Percentiles rank a stretch among this genome's conserved stretches.
phyloP scores from a whole-genome alignment of 106 monocot genomes.

The Apostasia ramifera region DNA sequence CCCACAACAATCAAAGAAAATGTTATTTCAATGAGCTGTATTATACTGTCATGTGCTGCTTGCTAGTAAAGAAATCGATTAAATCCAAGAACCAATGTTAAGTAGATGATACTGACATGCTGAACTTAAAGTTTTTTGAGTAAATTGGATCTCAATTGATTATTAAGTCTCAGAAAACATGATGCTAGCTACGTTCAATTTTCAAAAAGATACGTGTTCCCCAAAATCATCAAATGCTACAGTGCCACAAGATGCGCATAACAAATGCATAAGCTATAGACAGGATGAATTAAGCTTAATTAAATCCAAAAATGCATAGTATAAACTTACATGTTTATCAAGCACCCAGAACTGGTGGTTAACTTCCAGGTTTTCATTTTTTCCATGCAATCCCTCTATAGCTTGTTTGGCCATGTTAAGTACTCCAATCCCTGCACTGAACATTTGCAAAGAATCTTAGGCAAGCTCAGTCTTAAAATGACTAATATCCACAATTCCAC shows the following conservation, averaged over 20 bases:
- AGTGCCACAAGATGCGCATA: too few species aligned
- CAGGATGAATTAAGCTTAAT: too few species aligned
- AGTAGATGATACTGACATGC: too few species aligned
- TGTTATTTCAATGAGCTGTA: background rate
- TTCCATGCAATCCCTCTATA: conserved; percentile 55
- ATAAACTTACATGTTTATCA: conserved; percentile 74
- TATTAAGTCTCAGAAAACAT: background rate
- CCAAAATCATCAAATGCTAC: too few species aligned
- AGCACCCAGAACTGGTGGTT: conserved; percentile 89
- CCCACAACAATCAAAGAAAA: background rate
- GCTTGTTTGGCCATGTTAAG: conserved; percentile 90
- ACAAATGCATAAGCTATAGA: too few species aligned
- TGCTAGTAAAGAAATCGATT: too few species aligned
- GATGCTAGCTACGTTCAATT: background rate
- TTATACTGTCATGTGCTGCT: background rate
- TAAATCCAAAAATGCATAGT: background rate
- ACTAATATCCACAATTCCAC: background rate
- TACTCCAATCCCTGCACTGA: conserved; percentile 99
- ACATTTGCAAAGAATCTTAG: conserved; percentile 16
- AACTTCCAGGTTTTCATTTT: conserved; percentile 17
- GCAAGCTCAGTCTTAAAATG: background rate
- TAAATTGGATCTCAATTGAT: background rate
- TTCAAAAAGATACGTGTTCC: background rate
- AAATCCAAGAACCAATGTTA: too few species aligned
- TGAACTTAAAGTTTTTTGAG: background rate